Percentiles rank a stretch among this genome's conserved stretches.
Evolutionary conservation across 2,329 filamentous ascomycete genomes (phyloP).

Genomic region (Bipolaris sorokiniana): DNA sequence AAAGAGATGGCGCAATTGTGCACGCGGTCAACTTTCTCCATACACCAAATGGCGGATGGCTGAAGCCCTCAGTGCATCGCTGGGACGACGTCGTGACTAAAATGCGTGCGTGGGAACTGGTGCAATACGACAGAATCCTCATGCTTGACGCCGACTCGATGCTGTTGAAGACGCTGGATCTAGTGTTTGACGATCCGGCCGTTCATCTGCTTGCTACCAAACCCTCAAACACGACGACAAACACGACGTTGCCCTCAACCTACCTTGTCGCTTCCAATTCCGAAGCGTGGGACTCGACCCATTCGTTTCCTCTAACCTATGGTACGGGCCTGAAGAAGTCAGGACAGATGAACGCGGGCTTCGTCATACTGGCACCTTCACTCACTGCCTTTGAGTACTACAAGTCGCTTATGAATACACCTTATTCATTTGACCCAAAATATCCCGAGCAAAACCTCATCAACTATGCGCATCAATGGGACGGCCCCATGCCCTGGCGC

Average conservation of each 20-base stretch:
- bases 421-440: conserved; percentile 40
- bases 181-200: conserved; percentile 45
- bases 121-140: conserved; percentile 42
- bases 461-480: conserved; percentile 45
- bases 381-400: conserved; percentile 44
- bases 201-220: conserved; percentile 14
- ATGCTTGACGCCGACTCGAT: conserved; percentile 49
- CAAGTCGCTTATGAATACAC: conserved; percentile 34
- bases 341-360: conserved; percentile 48
- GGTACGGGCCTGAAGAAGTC: conserved; percentile 37
- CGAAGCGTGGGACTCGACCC: conserved; percentile 39
- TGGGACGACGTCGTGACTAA: conserved; percentile 51
- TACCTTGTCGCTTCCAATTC: conserved; percentile 46
- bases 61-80: conserved; percentile 20
- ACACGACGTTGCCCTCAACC: conserved; percentile 28
- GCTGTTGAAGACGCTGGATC: conserved; percentile 39
- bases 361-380: conserved; percentile 46
- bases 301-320: conserved; percentile 45
- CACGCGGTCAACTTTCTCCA: conserved; percentile 31
- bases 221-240: not conserved
- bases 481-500: conserved; percentile 52
- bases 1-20: conserved; percentile 37
- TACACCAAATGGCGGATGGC: conserved; percentile 23
- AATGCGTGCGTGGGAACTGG: conserved; percentile 49
- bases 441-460: conserved; percentile 49